Evolutionary conservation across 768 basidiomycete genomes (phyloP).

Genomic region (Vararia minispora): DNA sequence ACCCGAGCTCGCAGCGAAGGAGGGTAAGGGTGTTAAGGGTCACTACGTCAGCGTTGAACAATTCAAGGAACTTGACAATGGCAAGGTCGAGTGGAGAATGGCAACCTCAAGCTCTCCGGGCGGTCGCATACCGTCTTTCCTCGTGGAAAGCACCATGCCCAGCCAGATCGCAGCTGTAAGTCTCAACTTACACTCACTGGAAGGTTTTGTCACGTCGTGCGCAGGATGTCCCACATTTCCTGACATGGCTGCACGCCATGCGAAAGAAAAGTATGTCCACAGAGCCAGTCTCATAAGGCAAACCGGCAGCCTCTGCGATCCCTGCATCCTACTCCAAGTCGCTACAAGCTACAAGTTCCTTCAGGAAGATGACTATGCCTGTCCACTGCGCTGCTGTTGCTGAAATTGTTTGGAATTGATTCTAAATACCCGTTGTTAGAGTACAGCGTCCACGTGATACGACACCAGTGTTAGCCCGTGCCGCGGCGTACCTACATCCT

Average conservation of each 20-base stretch:
- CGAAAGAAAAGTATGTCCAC: conserved; percentile 7
- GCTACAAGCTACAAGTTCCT: too few relatives aligned
- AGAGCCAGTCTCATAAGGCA: background rate
- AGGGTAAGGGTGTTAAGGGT: conserved; percentile 54
- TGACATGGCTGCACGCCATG: conserved; percentile 47
- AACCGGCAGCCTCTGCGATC: too few relatives aligned
- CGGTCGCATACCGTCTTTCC: conserved; percentile 53
- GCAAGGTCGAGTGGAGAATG: conserved; percentile 69
- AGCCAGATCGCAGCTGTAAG: conserved; percentile 52
- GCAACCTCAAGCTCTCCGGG: conserved; percentile 66
- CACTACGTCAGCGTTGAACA: conserved; percentile 64
- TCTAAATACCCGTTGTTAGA: too few relatives aligned
- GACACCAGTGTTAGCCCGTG: too few relatives aligned
- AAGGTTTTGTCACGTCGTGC: background rate
- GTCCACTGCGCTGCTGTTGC: too few relatives aligned
- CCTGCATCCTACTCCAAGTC: too few relatives aligned
- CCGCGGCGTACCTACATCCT: too few relatives aligned
- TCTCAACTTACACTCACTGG: background rate
- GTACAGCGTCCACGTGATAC: too few relatives aligned
- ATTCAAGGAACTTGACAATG: conserved; percentile 48
- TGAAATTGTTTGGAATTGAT: too few relatives aligned
- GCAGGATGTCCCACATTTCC: conserved; percentile 65
- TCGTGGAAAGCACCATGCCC: conserved; percentile 50
- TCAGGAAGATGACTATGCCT: too few relatives aligned
- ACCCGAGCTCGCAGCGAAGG: conserved; percentile 44